Conservation (phyloP, 2,329 filamentous ascomycete genomes). For the Colletotrichum spinosum region DNA sequence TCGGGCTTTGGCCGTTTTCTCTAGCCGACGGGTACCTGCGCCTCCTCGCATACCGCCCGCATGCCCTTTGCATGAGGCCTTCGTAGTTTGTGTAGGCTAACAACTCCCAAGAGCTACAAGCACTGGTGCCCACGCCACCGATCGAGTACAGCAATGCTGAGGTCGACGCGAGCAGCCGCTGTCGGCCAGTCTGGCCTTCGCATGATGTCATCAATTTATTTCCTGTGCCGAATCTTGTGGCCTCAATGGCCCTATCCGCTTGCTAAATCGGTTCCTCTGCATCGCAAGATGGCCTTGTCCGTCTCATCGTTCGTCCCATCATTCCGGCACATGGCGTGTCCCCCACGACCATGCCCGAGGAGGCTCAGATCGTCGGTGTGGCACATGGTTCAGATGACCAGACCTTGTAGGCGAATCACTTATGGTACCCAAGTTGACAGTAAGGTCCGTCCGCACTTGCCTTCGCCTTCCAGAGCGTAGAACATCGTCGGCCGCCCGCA, state of each 20-base stretch:
- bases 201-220: constrained; percentile 2
- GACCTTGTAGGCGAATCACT: no score
- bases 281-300: neutral
- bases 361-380: neutral
- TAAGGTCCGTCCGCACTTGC: neutral
- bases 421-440: no score
- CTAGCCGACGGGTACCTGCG: constrained; percentile 34
- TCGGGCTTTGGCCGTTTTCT: constrained; percentile 25
- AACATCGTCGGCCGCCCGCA: constrained; percentile 1
- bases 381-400: no score
- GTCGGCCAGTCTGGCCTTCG: constrained; percentile 12
- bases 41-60: constrained; percentile 21
- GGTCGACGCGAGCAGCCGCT: constrained; percentile 8
- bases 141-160: constrained; percentile 8
- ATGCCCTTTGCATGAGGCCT: neutral
- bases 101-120: no score
- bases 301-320: neutral
- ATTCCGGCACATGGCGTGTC: neutral
- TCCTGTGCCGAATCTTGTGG: constrained; percentile 8
- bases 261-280: no score
- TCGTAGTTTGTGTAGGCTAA: constrained; percentile 5
- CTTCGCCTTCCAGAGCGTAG: neutral
- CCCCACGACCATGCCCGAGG: neutral
- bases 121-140: constrained; percentile 16
- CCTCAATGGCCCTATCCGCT: neutral